Conservation (phyloP, 2,329 filamentous ascomycete species). For the Calonectria hongkongensis region DNA sequence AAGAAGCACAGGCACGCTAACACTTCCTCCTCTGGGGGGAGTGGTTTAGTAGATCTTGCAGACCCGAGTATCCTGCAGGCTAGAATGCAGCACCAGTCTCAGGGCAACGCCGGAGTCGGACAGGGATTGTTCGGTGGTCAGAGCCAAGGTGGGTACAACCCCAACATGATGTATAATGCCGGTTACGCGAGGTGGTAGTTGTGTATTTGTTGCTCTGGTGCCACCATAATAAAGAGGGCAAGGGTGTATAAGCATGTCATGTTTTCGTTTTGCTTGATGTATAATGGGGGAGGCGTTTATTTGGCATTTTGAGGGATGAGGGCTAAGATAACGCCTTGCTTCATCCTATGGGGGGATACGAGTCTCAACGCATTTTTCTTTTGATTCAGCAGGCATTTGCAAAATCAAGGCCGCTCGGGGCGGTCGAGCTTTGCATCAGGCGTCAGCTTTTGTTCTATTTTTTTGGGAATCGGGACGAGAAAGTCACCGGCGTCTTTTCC, state of each 20-base stretch:
- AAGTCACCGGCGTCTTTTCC: conserved; percentile 43
- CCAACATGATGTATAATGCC: conserved; percentile 87
- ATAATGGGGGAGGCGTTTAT: conserved; percentile 55
- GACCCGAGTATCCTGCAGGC: conserved; percentile 99
- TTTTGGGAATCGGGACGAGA: conserved; percentile 53
- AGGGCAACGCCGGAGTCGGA: conserved; percentile 88
- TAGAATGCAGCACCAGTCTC: conserved; percentile 92
- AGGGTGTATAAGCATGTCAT: conserved; percentile 52
- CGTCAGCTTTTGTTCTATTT: conserved; percentile 56
- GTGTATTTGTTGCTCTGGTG: conserved; percentile 45
- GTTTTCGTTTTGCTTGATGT: conserved; percentile 48
- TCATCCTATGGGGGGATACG: conserved; percentile 53
- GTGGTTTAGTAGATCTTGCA: conserved; percentile 99
- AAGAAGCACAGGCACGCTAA: conserved; percentile 99
- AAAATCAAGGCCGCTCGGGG: conserved; percentile 54
- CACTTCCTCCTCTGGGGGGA: conserved; percentile 99
- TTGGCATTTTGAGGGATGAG: conserved; percentile 52
- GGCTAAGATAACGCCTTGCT: conserved; percentile 46
- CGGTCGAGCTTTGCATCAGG: conserved; percentile 56
- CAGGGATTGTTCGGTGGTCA: conserved; percentile 93
- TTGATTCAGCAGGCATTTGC: conserved; percentile 59
- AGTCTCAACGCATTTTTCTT: conserved; percentile 53
- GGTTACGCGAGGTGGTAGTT: conserved; percentile 81
- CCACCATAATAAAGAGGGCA: conserved; percentile 43
- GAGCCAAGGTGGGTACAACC: conserved; percentile 96